Base-by-base conservation (phyloP, 257 asterid species). In the Ophiorrhiza pumila region DNA sequence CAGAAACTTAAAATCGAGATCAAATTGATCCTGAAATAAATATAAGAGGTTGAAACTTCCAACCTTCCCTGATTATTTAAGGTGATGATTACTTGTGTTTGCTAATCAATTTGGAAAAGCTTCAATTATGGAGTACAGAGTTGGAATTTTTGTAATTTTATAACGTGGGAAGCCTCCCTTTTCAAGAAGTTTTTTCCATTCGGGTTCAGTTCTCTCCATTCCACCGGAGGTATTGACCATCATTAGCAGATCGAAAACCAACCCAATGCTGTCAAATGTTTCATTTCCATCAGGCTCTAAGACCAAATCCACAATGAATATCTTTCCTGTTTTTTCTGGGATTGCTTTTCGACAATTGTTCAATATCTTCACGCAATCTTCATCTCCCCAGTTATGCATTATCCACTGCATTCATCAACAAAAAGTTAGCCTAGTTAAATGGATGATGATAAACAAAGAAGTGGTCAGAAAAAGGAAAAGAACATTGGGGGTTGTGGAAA, bases 301-400 rank as follows among this genome's bases (percentile, higher is more conserved):
- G n/a, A 68, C 57, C n/a, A 50, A 1, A 15, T 75, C 79, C 9
- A 68, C 42, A 29, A 68, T 68, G 50, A 75, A 56, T 18, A 75
- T 14, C 59, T 75, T 75, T 47, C 71, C 74, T 1, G 29, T 46
- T 41, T 59, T 46, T 34, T 68, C 56, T 12, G 79, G 71, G 4
- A 75, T 32, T 2, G 47, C 74, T 41, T 68, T 68, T 53, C 32
- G 32, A 35, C 74, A 68, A 14, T 43, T 75, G 32, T 35, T 59
- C 46, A 75, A 34, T 11, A 75, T 75, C 58, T 75, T 75, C 63
- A 68, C 70, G 34, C 79, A 75, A 46, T 61, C 63, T 58, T 75
- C 74, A 15, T 75, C 79, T 23, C 67, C 70, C 79, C 71, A 75
- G 3, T 67, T 23, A 49, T 68, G 79, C 63, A 75, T 13, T 17